These are phyloP conservation scores for Candida taoyuanica DNA, from an alignment of 805 yeast species.

Conservation along the genomic window DNA sequence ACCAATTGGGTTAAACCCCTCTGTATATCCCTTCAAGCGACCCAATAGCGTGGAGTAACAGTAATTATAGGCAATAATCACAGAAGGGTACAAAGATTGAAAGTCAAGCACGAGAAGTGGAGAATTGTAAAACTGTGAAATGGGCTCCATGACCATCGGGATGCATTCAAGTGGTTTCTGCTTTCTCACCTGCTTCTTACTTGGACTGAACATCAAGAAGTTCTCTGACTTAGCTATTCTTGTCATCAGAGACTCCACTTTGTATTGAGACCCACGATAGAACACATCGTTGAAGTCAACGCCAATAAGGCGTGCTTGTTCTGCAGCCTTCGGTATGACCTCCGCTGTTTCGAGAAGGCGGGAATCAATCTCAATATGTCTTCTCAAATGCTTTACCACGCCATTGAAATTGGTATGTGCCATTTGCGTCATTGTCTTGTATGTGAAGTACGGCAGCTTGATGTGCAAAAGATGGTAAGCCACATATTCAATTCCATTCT, in stretches of 20 bases:
- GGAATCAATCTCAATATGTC: slow-evolving; percentile 40
- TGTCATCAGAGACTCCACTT: slow-evolving; percentile 80
- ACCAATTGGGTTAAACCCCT: slow-evolving; percentile 47
- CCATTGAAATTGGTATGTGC: slow-evolving; percentile 32
- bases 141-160: slow-evolving; percentile 92
- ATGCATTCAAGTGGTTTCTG: slow-evolving; percentile 85
- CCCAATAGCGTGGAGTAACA: slow-evolving; percentile 77
- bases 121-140: slow-evolving; percentile 75
- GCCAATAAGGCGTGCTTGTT: slow-evolving; percentile 81
- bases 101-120: slow-evolving; percentile 90
- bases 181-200: slow-evolving; percentile 70
- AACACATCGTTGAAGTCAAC: slow-evolving; percentile 85
- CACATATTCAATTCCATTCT: slow-evolving; percentile 74
- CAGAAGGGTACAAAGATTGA: slow-evolving; percentile 90
- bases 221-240: slow-evolving; percentile 77
- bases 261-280: slow-evolving; percentile 89
- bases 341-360: slow-evolving; percentile 49
- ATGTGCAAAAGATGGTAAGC: slow-evolving; percentile 62
- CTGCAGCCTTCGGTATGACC: slow-evolving; percentile 64
- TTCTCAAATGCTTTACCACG: slow-evolving; percentile 43
- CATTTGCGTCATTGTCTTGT: slow-evolving; percentile 44
- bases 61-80: slow-evolving; percentile 85
- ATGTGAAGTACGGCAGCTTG: slow-evolving; percentile 60
- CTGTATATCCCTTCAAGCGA: slow-evolving; percentile 48
- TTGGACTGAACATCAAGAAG: slow-evolving; percentile 69